These are phyloP conservation scores for Leccinum aurantiacum DNA, from an alignment of 768 basidiomycete genomes.

Conservation along the genomic window DNA sequence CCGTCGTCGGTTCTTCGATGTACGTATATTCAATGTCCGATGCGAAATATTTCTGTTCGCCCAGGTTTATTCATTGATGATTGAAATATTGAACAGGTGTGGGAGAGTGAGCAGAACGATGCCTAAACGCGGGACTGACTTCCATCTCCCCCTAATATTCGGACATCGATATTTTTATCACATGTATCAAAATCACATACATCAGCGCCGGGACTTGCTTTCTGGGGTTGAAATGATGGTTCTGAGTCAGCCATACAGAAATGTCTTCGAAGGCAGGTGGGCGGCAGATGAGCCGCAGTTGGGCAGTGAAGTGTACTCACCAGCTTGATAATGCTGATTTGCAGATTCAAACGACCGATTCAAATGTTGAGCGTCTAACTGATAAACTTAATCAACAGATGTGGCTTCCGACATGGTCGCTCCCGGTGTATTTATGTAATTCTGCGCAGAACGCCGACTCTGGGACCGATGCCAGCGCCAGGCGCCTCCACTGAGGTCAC, in stretches of 20 bases:
- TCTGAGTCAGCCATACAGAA: not conserved
- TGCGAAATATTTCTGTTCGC: not conserved
- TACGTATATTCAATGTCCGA: not conserved
- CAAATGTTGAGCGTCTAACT: no score
- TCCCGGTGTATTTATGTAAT: no score
- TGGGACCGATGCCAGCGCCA: no score
- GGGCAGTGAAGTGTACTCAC: no score
- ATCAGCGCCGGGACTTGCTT: not conserved
- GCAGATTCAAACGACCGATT: no score
- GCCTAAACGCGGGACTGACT: not conserved
- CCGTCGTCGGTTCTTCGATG: conserved; percentile 68
- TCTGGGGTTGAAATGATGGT: not conserved
- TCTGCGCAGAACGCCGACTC: no score
- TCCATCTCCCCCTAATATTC: not conserved
- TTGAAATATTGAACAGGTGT: conserved; percentile 17
- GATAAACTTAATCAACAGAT: no score
- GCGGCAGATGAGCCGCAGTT: not conserved
- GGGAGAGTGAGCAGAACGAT: conserved; percentile 22
- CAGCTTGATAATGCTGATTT: no score
- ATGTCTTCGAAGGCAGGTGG: not conserved
- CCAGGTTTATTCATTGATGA: not conserved
- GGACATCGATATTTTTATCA: not conserved
- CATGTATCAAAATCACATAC: not conserved
- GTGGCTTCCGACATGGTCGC: no score
- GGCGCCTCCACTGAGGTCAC: no score